Evolutionary conservation across 306 rosid genomes (phyloP).

Genomic region (Clitoria ternatea): DNA sequence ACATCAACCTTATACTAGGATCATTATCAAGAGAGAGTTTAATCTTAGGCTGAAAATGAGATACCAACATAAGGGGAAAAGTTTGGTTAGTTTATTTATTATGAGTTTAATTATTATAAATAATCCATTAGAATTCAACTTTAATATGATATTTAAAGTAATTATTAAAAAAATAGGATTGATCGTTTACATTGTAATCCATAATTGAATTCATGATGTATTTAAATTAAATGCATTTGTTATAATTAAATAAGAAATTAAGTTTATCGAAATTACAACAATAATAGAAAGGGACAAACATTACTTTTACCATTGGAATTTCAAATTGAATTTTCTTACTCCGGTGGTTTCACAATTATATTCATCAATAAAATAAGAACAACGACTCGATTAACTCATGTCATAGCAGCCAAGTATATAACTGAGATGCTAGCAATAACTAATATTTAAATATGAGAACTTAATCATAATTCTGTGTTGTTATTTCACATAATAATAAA

Average conservation of each 20-base stretch:
- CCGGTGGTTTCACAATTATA: neutral
- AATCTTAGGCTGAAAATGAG: too few relatives aligned
- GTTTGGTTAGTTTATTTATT: neutral
- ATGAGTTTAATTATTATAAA: too few relatives aligned
- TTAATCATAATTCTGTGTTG: neutral
- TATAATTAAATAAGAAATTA: neutral
- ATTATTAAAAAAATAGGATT: too few relatives aligned
- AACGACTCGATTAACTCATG: neutral
- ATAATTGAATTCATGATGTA: too few relatives aligned
- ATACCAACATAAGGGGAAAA: too few relatives aligned
- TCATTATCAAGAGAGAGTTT: too few relatives aligned
- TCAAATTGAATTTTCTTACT: neutral
- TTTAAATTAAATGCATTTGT: too few relatives aligned
- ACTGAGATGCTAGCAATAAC: neutral
- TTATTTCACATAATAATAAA: neutral
- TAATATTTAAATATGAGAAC: neutral
- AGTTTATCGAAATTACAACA: slow-evolving; percentile 27
- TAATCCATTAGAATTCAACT: too few relatives aligned
- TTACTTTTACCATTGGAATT: neutral
- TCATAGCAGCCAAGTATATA: neutral
- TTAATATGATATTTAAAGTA: too few relatives aligned
- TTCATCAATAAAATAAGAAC: neutral
- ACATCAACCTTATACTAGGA: neutral
- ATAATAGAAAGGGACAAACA: neutral
- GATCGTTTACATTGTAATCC: too few relatives aligned